phyloP scores from a whole-genome alignment of 306 rosid genomes.

The Clitoria ternatea region DNA sequence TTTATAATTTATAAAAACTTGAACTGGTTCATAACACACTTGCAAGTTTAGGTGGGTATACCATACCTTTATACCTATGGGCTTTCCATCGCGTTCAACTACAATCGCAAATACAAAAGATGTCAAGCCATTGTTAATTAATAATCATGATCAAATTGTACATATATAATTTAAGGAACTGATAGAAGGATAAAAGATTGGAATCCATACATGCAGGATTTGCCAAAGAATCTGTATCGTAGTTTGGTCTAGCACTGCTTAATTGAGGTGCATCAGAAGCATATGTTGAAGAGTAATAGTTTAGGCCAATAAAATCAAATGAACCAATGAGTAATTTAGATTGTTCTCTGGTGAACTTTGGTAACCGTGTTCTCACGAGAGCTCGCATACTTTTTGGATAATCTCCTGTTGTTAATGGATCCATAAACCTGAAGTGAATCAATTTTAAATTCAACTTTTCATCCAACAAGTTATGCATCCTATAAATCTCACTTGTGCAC shows the following conservation, averaged over 20 bases:
- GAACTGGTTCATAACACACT: neutral
- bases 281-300: slow-evolving; percentile 46
- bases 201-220: slow-evolving; percentile 17
- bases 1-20: neutral
- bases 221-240: slow-evolving; percentile 21
- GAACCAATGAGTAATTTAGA: slow-evolving; percentile 34
- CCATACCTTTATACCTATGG: slow-evolving; percentile 12
- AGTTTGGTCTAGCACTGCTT: slow-evolving; percentile 15
- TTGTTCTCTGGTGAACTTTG: slow-evolving; percentile 37
- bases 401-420: slow-evolving; percentile 45
- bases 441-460: neutral
- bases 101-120: neutral
- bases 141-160: neutral
- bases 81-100: slow-evolving; percentile 16
- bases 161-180: neutral
- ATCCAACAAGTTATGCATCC: neutral
- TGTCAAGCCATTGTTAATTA: neutral
- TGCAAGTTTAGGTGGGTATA: neutral
- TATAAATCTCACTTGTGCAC: neutral
- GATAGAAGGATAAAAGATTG: neutral
- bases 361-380: slow-evolving; percentile 37
- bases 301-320: slow-evolving; percentile 54
- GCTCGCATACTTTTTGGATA: slow-evolving; percentile 52
- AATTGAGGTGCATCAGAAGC: slow-evolving; percentile 21
- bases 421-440: slow-evolving; percentile 38